Conservation (phyloP, 768 basidiomycete genomes). For the Termitomyces sp. region DNA sequence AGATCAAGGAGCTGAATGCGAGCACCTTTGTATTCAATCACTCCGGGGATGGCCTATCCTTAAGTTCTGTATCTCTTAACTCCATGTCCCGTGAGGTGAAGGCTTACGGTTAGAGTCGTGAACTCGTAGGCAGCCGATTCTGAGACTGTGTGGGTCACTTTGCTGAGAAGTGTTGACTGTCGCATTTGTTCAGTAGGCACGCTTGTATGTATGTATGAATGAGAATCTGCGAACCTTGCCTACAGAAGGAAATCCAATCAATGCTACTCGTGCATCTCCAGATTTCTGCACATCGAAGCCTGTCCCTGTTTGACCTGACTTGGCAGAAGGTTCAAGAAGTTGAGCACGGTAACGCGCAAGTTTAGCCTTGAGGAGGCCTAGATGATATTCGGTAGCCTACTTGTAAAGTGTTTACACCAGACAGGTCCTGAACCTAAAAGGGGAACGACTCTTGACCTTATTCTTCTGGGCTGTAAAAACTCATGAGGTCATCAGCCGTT, state of each 20-base stretch:
- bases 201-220: not conserved
- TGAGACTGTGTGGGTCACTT: conserved; percentile 87
- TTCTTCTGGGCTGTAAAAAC: conserved; percentile 80
- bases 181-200: not conserved
- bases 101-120: conserved; percentile 77
- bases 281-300: conserved; percentile 83
- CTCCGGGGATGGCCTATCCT: conserved; percentile 87
- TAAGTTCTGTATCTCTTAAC: conserved; percentile 3
- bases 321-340: conserved; percentile 85
- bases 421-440: not conserved
- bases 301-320: conserved; percentile 73
- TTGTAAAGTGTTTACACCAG: conserved; percentile 16
- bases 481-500: conserved; percentile 1
- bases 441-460: conserved; percentile 48
- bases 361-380: conserved; percentile 92
- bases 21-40: conserved; percentile 89
- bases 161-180: conserved; percentile 87
- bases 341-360: conserved; percentile 92
- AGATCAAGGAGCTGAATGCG: conserved; percentile 93
- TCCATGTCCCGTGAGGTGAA: not conserved
- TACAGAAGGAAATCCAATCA: conserved; percentile 95
- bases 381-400: conserved; percentile 91
- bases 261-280: conserved; percentile 85
- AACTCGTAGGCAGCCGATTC: conserved; percentile 93
- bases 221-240: conserved; percentile 53